phyloP scores from a whole-genome alignment of 2,329 filamentous ascomycete genomes.

The Microascus cirrosus region DNA sequence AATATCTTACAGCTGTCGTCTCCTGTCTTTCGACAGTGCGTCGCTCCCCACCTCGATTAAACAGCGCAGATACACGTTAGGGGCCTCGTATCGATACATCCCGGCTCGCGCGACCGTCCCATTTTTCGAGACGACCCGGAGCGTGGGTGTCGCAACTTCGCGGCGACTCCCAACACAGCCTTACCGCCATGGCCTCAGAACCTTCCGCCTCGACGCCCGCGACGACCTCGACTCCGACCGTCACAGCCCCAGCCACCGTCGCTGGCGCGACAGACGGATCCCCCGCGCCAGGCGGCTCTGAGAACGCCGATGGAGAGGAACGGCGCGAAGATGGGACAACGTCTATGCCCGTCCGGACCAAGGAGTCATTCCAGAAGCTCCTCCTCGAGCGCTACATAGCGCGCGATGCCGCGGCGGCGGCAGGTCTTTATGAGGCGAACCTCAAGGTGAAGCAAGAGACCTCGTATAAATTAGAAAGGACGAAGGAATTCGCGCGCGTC shows the following conservation, averaged over 20 bases:
- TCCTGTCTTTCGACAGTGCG: too few relatives aligned
- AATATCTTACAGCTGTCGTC: neutral
- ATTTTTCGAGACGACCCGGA: neutral
- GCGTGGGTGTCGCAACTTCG: conserved; percentile 18
- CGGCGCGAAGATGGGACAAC: neutral
- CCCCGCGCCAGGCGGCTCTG: neutral
- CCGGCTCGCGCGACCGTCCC: neutral
- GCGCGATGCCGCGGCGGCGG: conserved; percentile 42
- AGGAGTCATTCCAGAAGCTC: conserved; percentile 41
- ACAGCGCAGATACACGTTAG: neutral
- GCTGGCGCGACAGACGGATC: conserved; percentile 9
- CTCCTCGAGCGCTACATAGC: conserved; percentile 42
- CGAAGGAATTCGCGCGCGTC: conserved; percentile 57
- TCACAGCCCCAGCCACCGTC: conserved; percentile 16
- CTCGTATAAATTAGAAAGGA: conserved; percentile 53
- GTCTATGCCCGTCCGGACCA: conserved; percentile 35
- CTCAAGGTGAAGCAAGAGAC: conserved; percentile 45
- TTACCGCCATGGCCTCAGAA: conserved; percentile 31
- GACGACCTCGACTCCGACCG: conserved; percentile 10
- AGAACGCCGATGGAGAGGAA: neutral
- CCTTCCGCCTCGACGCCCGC: conserved; percentile 20
- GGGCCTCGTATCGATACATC: neutral
- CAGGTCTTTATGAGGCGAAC: conserved; percentile 37
- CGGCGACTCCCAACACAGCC: conserved; percentile 22
- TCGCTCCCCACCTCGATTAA: neutral